Conservation (phyloP, 192 early-diverging fungal genomes). For the Coemansia sp. region DNA sequence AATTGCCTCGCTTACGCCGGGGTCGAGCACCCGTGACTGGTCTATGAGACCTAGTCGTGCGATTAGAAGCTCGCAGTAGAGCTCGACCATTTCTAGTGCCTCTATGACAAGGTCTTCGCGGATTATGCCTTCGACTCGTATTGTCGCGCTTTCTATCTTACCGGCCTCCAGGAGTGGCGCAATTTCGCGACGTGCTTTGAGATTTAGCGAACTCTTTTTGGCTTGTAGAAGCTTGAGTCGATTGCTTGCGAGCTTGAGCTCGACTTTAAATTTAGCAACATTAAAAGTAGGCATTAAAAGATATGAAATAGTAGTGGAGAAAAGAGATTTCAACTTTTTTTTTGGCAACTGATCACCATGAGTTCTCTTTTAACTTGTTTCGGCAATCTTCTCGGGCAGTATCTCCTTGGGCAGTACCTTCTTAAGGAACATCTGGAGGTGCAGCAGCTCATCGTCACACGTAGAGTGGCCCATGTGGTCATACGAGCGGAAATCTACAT, state of each 20-base stretch:
- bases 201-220: constrained; percentile 76
- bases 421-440: constrained; percentile 66
- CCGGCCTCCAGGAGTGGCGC: constrained; percentile 73
- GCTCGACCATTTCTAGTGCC: constrained; percentile 90
- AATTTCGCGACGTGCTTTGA: constrained; percentile 79
- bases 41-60: constrained; percentile 88
- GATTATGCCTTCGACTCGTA: constrained; percentile 90
- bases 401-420: constrained; percentile 53
- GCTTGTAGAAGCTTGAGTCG: constrained; percentile 84
- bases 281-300: neutral
- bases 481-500: constrained; percentile 77
- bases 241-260: constrained; percentile 84
- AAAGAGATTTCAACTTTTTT: neutral
- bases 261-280: constrained; percentile 68
- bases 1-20: constrained; percentile 81
- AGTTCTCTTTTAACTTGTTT: neutral
- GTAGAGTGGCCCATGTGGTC: constrained; percentile 75
- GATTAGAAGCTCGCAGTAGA: constrained; percentile 83
- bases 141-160: constrained; percentile 84
- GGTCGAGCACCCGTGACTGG: constrained; percentile 78
- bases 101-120: constrained; percentile 92
- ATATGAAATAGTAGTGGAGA: neutral
- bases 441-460: constrained; percentile 63
- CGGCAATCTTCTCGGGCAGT: constrained; percentile 38
- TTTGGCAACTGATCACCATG: neutral